Evolutionary conservation across 352 stramenopile species (phyloP).

Genomic region (Phytopythium mirpurense): DNA sequence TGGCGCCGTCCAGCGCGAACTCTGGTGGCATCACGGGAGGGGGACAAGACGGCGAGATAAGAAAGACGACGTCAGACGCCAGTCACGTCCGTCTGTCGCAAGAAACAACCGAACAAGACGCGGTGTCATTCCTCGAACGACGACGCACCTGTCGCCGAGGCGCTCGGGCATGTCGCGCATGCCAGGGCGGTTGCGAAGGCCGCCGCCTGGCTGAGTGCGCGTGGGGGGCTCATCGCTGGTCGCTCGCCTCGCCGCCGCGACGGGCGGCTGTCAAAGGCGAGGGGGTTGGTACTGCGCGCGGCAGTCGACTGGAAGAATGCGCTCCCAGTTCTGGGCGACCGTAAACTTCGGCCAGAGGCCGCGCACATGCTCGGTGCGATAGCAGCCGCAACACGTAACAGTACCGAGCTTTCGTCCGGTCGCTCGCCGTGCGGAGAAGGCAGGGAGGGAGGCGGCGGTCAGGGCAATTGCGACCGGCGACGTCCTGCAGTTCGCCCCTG

Average conservation of each 20-base stretch:
- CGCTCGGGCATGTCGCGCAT: constrained; percentile 7
- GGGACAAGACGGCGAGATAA: background rate
- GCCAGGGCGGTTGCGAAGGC: constrained; percentile 11
- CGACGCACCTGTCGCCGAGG: background rate
- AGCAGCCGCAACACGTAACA: too few species aligned
- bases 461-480: background rate
- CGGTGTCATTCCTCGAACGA: too few species aligned
- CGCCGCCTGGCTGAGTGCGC: background rate
- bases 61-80: too few species aligned
- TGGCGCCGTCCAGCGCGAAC: constrained; percentile 32
- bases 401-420: background rate
- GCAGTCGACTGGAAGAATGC: background rate
- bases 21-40: constrained; percentile 5
- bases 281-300: background rate
- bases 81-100: too few species aligned
- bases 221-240: constrained; percentile 7
- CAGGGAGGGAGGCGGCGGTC: background rate
- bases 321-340: background rate
- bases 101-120: too few species aligned
- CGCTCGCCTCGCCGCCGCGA: constrained; percentile 1
- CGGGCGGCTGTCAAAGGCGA: background rate
- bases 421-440: background rate
- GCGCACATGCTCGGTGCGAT: too few species aligned
- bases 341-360: background rate
- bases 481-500: background rate